Evolutionary conservation across 202 grass and related monocot genomes (phyloP), one percentile per base, ranked within the genome.

Genomic region (Panicum virgatum): DNA sequence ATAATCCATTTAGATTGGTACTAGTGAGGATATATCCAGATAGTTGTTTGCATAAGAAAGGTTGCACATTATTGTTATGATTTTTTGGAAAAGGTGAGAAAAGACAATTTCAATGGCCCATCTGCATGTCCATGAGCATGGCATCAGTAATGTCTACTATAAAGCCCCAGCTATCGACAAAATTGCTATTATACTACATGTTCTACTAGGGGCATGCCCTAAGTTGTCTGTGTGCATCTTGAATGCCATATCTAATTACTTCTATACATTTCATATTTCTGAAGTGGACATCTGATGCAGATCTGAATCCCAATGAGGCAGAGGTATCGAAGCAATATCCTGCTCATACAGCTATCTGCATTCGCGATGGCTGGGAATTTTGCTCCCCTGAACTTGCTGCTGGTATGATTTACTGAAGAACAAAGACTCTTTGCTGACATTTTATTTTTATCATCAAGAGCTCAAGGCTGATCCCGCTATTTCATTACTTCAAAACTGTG

Each of bases 301-400:
- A 96, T 89, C 85, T 98, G 60, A 80, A 92, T 66, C 89, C 85
- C 64, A 86, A 65, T 6, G 92, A 96, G 85, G 76, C 69, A 66
- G 92, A 96, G 81, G 54, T 88, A 69, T 87, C 87, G 0, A 90
- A 93, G 76, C 86, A 80, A 67, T 98, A 96, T 82, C 96, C 92
- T 92, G 90, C 96, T 72, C 92, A 91, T 83, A 96, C 92, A 39
- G 84, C 96, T 91, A 90, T 89, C 68, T 98, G 96, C 88, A 90
- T 96, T 84, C 88, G 89, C 83, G 91, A 90, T 87, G 96, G 96
- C 66, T 98, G 96, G 96, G 88, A 85, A 80, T 84, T 96, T 84
- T 93, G 86, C 79, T 80, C 70, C 66, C 86, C 84, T 72, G 96
- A 98, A 71, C 70, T 88, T 74, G 87, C 92, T 81, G 82, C 87